phyloP scores from a whole-genome alignment of 768 basidiomycete genomes.

The Pholiota molesta region DNA sequence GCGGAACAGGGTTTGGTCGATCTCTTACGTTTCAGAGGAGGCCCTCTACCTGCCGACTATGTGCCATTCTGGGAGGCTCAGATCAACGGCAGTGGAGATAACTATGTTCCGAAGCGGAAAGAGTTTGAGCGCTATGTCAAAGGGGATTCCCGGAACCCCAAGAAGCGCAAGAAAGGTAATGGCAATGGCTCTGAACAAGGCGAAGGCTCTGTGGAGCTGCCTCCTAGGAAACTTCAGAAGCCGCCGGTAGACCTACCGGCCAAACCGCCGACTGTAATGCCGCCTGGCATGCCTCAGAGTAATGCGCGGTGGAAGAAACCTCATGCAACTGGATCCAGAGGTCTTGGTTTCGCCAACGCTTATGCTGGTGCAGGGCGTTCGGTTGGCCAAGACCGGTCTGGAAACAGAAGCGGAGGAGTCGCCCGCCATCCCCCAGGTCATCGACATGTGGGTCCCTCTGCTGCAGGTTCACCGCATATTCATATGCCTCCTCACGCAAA shows the following conservation, averaged over 20 bases:
- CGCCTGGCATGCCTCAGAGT: constrained; percentile 8
- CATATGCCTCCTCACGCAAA: constrained; percentile 9
- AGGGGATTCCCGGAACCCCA: constrained; percentile 32
- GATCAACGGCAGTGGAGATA: constrained; percentile 28
- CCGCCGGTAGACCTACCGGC: constrained; percentile 11
- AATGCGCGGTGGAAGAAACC: constrained; percentile 27
- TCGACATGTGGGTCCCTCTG: constrained; percentile 13
- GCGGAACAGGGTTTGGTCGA: constrained; percentile 60
- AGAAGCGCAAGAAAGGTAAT: constrained; percentile 30
- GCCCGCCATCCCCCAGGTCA: constrained; percentile 11
- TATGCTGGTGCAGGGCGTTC: constrained; percentile 27
- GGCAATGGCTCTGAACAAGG: constrained; percentile 13
- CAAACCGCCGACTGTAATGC: constrained; percentile 9
- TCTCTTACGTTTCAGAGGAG: constrained; percentile 58
- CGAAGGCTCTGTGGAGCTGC: constrained; percentile 2
- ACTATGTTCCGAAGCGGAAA: constrained; percentile 38
- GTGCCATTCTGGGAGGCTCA: constrained; percentile 37
- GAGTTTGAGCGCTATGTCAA: constrained; percentile 28
- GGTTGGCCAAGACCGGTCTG: constrained; percentile 30
- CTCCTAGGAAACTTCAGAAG: constrained; percentile 13
- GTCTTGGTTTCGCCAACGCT: constrained; percentile 29
- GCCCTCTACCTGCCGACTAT: constrained; percentile 46
- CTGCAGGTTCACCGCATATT: background rate
- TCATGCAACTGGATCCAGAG: constrained; percentile 31
- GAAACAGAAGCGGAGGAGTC: constrained; percentile 30